phyloP scores from a whole-genome alignment of 2,329 filamentous ascomycete species.

The Dothideomycetidae sp. region DNA sequence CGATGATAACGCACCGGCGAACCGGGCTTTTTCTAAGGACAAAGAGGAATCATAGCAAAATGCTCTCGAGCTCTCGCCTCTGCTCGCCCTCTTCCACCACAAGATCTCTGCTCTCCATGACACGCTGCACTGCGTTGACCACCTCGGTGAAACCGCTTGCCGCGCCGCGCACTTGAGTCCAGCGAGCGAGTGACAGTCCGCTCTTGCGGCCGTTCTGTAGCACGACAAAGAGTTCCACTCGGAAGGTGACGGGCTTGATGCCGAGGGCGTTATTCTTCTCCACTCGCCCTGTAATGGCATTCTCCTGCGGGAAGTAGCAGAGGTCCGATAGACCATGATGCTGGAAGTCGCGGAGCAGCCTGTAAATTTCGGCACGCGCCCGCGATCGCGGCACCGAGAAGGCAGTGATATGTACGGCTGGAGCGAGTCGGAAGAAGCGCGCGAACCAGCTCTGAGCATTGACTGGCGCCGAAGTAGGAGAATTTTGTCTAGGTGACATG shows the following conservation, averaged over 20 bases:
- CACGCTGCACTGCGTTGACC: conserved; percentile 57
- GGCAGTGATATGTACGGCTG: conserved; percentile 60
- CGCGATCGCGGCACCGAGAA: conserved; percentile 58
- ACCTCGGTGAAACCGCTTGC: conserved; percentile 79
- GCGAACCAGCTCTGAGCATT: conserved; percentile 60
- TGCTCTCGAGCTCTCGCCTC: conserved; percentile 30
- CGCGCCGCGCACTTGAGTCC: conserved; percentile 84
- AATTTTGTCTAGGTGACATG: conserved; percentile 6
- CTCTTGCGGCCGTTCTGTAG: conserved; percentile 70
- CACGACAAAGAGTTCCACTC: conserved; percentile 74
- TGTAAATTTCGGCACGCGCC: conserved; percentile 62
- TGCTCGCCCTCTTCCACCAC: conserved; percentile 46
- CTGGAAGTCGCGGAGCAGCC: conserved; percentile 62
- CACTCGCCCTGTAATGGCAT: conserved; percentile 66
- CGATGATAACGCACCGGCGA: no score
- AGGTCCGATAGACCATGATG: conserved; percentile 65
- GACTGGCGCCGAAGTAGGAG: conserved; percentile 23
- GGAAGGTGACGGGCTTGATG: conserved; percentile 78
- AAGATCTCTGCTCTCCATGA: conserved; percentile 50
- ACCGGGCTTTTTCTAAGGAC: no score
- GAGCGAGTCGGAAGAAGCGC: conserved; percentile 78
- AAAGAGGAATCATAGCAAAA: no score
- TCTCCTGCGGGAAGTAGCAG: conserved; percentile 61
- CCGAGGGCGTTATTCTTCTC: conserved; percentile 62
- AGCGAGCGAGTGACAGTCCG: conserved; percentile 65